Evolutionary conservation across 2,329 filamentous ascomycete genomes (phyloP).

Genomic region (Sporothrix inflata): DNA sequence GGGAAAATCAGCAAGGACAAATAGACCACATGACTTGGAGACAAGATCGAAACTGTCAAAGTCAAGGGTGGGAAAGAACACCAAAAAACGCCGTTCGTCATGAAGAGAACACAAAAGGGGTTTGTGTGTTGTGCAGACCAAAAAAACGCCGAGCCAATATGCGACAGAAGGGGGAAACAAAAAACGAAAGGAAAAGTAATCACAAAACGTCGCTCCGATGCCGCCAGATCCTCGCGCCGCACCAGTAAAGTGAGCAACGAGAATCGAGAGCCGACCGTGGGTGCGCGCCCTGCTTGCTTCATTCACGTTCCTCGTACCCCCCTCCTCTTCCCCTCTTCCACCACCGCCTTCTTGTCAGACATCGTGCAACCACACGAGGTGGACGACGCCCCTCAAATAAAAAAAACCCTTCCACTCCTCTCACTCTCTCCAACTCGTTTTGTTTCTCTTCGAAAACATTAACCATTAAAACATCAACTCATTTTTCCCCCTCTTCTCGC

Average conservation of each 20-base stretch:
- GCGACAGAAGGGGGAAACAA: neutral
- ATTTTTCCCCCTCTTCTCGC: neutral
- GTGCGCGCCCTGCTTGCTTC: neutral
- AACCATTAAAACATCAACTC: neutral
- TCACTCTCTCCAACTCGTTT: neutral
- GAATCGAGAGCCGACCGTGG: neutral
- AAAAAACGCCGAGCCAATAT: constrained; percentile 11
- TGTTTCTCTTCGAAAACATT: neutral
- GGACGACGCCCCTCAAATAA: neutral
- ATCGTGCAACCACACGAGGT: constrained; percentile 6
- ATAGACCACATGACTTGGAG: neutral
- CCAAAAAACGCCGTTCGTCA: constrained; percentile 14
- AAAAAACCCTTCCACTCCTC: neutral
- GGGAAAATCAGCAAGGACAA: neutral
- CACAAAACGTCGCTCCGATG: neutral
- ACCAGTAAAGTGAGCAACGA: neutral
- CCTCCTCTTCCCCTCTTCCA: constrained; percentile 5
- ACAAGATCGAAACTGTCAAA: neutral
- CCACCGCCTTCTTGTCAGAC: neutral
- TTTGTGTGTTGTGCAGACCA: neutral
- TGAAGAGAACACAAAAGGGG: neutral
- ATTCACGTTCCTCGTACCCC: neutral
- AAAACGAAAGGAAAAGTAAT: neutral
- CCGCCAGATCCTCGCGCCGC: neutral
- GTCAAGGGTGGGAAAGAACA: neutral